Conservation (phyloP, 495 filamentous ascomycete genomes). For the Chaetomium tenue region DNA sequence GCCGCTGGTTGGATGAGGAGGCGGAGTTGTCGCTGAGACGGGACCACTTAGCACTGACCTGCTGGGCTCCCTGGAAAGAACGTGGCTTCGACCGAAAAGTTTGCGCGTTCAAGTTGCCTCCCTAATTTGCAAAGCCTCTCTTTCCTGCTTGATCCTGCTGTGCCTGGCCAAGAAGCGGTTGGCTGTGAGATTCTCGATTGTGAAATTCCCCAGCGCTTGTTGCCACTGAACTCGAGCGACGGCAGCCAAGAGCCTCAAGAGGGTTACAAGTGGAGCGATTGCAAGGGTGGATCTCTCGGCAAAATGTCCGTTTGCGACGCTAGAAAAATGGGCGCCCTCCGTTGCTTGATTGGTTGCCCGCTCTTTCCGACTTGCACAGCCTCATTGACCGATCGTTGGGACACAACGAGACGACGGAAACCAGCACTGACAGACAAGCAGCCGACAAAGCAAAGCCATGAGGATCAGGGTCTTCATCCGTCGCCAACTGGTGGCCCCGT, state of each 20-base stretch:
- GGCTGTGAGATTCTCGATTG: not conserved
- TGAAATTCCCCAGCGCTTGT: constrained; percentile 3
- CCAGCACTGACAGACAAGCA: too few relatives aligned
- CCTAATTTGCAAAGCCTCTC: constrained; percentile 12
- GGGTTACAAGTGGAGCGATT: not conserved
- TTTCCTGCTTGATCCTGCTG: not conserved
- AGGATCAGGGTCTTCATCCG: constrained; percentile 12
- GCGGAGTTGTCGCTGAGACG: constrained; percentile 1
- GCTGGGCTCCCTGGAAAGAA: not conserved
- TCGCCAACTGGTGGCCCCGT: not conserved
- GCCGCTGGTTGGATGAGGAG: constrained; percentile 1
- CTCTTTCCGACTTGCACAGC: constrained; percentile 12
- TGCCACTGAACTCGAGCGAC: not conserved
- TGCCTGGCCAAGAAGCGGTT: not conserved
- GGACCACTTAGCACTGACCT: constrained; percentile 17
- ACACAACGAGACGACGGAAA: not conserved
- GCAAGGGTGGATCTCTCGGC: not conserved
- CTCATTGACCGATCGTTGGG: constrained; percentile 3
- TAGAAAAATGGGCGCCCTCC: not conserved
- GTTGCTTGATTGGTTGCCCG: constrained; percentile 3
- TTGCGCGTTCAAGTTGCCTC: constrained; percentile 10
- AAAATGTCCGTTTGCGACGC: constrained; percentile 5
- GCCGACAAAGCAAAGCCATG: not conserved
- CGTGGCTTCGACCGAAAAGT: constrained; percentile 3
- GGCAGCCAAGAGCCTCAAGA: not conserved